phyloP scores from a whole-genome alignment of 1,139 yeast species.

The Taiozyma sp. region DNA sequence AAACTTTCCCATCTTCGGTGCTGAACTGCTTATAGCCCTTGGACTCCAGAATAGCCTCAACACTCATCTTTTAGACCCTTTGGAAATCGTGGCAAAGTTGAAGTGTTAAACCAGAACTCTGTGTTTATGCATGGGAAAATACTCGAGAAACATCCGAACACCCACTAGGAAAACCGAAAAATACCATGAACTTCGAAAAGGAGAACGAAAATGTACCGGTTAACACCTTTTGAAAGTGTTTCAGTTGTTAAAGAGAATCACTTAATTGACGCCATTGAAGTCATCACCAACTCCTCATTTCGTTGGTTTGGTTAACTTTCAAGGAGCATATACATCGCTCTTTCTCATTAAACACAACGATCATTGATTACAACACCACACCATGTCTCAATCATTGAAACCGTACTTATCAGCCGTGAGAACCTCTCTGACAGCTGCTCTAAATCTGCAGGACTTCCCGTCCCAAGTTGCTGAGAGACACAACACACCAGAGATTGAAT shows the following conservation, averaged over 20 bases:
- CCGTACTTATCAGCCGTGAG: constrained; percentile 95
- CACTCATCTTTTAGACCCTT: background rate
- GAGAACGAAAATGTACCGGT: background rate
- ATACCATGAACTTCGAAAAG: background rate
- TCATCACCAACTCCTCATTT: no score
- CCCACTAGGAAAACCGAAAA: background rate
- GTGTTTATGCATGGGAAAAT: no score
- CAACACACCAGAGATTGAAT: constrained; percentile 95
- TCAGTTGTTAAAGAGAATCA: background rate
- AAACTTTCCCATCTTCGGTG: constrained; percentile 67
- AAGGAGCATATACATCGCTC: background rate
- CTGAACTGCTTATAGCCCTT: constrained; percentile 57
- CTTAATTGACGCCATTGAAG: background rate
- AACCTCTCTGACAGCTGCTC: constrained; percentile 90
- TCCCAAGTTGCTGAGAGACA: constrained; percentile 96
- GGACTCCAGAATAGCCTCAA: constrained; percentile 9
- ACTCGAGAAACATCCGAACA: background rate
- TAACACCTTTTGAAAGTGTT: background rate
- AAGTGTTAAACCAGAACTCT: no score
- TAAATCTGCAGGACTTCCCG: constrained; percentile 89
- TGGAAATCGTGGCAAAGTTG: no score
- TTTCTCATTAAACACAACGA: no score
- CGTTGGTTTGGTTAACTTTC: background rate
- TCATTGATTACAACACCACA: background rate
- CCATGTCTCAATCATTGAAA: constrained; percentile 82